A percentile compares a stretch with the other conserved stretches of the same genome.
These are phyloP conservation scores for Botryosphaeria agaves DNA, from an alignment of 2,329 filamentous ascomycete species.

Conservation along the genomic window DNA sequence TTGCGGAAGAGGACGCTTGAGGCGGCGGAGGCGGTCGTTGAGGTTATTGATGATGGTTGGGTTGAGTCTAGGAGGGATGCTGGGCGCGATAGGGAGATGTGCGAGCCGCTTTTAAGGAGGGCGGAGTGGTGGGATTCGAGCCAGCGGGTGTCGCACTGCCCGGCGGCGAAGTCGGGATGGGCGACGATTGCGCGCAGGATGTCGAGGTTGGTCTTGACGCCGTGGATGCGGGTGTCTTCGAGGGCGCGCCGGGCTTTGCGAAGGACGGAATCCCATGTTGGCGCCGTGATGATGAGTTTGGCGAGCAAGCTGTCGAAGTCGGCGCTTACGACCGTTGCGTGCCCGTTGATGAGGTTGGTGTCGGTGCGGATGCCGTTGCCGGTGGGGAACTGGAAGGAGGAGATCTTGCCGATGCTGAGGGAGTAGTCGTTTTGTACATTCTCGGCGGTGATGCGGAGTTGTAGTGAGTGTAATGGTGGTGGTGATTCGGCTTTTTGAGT, in stretches of 20 bases:
- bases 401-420: conserved; percentile 42
- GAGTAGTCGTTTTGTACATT: conserved; percentile 35
- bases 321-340: conserved; percentile 28
- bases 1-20: conserved; percentile 30
- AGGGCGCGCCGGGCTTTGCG: conserved; percentile 37
- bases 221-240: conserved; percentile 35
- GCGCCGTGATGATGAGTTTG: conserved; percentile 40
- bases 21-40: neutral
- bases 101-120: conserved; percentile 19
- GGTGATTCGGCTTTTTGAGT: conserved; percentile 16
- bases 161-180: conserved; percentile 30
- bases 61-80: conserved; percentile 7
- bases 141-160: conserved; percentile 39
- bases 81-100: conserved; percentile 9
- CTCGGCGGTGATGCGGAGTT: conserved; percentile 41
- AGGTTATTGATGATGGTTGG: neutral
- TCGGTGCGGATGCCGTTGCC: conserved; percentile 42
- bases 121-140: conserved; percentile 30
- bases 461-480: conserved; percentile 30
- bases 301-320: conserved; percentile 43
- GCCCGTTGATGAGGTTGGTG: conserved; percentile 30
- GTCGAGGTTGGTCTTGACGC: conserved; percentile 40
- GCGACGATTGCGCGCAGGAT: conserved; percentile 36
- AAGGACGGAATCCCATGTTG: conserved; percentile 33
- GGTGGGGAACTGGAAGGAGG: conserved; percentile 33